Base-by-base conservation (phyloP, 495 filamentous ascomycete genomes). In the Aspergillus avenaceus region DNA sequence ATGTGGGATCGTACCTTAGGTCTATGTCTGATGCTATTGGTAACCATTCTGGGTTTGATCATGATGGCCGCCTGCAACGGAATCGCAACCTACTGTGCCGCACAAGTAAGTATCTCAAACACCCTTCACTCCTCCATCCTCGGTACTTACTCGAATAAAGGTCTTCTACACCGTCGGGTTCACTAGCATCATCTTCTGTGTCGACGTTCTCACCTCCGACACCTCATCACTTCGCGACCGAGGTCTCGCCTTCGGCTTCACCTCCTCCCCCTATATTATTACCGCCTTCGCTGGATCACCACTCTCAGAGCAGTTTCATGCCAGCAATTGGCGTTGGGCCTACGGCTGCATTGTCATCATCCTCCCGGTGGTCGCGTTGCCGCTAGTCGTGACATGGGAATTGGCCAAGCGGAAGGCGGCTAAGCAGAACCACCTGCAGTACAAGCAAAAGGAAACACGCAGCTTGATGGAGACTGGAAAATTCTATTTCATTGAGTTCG, bases 291-390 rank as follows among this genome's bases (percentile, higher is more conserved):
- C 45, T 11, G 45, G 45, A 14, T 34, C 45, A 8, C 27, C 27
- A 6, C 18, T 48, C 0, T 31, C 45, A 12, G 24, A 48, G 6
- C 22, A 19, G 32, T 48, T 48, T 23, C 16, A 34, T 23, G 29
- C 23, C 9, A 26, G 12, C 6, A 48, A 48, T 32, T 85, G 73
- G 67, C 68, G 79, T 44, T 85, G 81, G 84, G 76, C 66, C 19
- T 84, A 77, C 56, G 81, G 81, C 23, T 62, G 69, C 29, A 83
- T 81, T 54, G 63, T 73, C 28, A 81, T 85, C 62, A 66, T 83
- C 46, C 71, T 74, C 4, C 79, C 78, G 1, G 41, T 76, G 32
- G 59, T 81, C 53, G 73, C 67, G 49, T 23, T 66, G 2, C 80
- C 80, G 11, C 52, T 83, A 4, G 40, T 38, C 13, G 6, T 24